Conservation (phyloP, 2,329 filamentous ascomycete genomes). For the Pezizomycotina sp. region DNA sequence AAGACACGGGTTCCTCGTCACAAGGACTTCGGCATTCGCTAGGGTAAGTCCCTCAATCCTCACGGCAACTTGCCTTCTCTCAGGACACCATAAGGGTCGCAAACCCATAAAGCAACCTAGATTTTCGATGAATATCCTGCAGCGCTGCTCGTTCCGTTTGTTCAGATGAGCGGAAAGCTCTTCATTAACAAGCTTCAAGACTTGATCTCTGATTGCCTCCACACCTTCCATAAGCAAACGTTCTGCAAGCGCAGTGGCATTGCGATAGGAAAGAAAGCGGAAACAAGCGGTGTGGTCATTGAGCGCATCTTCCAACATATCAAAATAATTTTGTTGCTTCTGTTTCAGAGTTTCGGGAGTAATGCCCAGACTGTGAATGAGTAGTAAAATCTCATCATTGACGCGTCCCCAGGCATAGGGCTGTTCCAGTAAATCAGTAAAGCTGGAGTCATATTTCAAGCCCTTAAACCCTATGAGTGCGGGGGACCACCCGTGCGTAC, state of each 20-base stretch:
- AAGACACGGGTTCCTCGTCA: slow-evolving; percentile 32
- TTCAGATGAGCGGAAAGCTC: slow-evolving; percentile 18
- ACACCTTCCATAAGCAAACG: slow-evolving; percentile 29
- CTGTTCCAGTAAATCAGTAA: slow-evolving; percentile 19
- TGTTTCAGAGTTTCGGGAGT: slow-evolving; percentile 25
- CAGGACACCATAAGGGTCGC: slow-evolving; percentile 29
- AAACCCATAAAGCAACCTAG: slow-evolving; percentile 30
- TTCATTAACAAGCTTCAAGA: slow-evolving; percentile 29
- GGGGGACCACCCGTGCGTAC: slow-evolving; percentile 19
- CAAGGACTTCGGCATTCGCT: slow-evolving; percentile 29
- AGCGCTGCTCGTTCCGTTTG: slow-evolving; percentile 28
- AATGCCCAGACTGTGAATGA: slow-evolving; percentile 30
- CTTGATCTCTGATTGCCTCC: slow-evolving; percentile 27
- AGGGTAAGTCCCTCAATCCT: slow-evolving; percentile 29
- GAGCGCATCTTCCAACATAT: slow-evolving; percentile 26
- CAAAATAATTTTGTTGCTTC: slow-evolving; percentile 30
- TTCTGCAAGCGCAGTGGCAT: slow-evolving; percentile 29
- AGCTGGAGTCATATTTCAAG: background rate
- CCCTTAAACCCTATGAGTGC: background rate
- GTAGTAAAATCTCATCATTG: slow-evolving; percentile 32
- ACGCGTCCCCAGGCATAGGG: slow-evolving; percentile 31
- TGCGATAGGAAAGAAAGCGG: slow-evolving; percentile 29
- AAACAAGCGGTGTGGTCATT: slow-evolving; percentile 27
- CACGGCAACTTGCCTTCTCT: slow-evolving; percentile 30
- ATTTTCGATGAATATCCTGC: slow-evolving; percentile 30